Evolutionary conservation across 495 filamentous ascomycete genomes (phyloP).

Genomic region (Penicillium pulvis): DNA sequence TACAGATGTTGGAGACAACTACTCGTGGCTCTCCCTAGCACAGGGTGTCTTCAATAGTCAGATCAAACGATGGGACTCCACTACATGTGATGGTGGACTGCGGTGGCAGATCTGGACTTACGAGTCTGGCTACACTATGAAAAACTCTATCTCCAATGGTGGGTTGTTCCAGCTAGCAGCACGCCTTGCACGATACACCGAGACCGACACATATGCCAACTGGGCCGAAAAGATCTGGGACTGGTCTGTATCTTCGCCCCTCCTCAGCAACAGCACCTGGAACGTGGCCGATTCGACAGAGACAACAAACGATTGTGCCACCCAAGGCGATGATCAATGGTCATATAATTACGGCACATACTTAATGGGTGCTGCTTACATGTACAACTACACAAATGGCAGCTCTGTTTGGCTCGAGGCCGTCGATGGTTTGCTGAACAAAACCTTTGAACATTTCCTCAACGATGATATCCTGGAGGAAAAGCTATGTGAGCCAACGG

Average conservation of each 20-base stretch:
- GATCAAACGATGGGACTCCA: slow-evolving; percentile 53
- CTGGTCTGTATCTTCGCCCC: slow-evolving; percentile 58
- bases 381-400: slow-evolving; percentile 62
- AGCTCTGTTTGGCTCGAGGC: slow-evolving; percentile 50
- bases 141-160: slow-evolving; percentile 71
- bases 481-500: slow-evolving; percentile 62
- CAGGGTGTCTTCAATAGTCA: slow-evolving; percentile 80
- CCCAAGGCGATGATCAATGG: slow-evolving; percentile 63
- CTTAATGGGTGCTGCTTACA: slow-evolving; percentile 67
- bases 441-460: slow-evolving; percentile 44
- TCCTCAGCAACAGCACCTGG: slow-evolving; percentile 50
- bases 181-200: slow-evolving; percentile 66
- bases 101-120: slow-evolving; percentile 58
- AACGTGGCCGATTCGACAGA: slow-evolving; percentile 64
- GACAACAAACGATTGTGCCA: slow-evolving; percentile 53
- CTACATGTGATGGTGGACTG: slow-evolving; percentile 53
- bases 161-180: slow-evolving; percentile 69
- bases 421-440: slow-evolving; percentile 55
- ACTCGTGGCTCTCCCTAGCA: slow-evolving; percentile 72
- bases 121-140: slow-evolving; percentile 61
- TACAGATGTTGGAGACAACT: slow-evolving; percentile 37
- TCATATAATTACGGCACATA: slow-evolving; percentile 71
- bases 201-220: slow-evolving; percentile 61
- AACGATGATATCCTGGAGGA: slow-evolving; percentile 59
- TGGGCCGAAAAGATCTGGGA: slow-evolving; percentile 70